Conservation (phyloP, 1,139 yeast genomes). For the Kurtzmaniella quercitrusa region DNA sequence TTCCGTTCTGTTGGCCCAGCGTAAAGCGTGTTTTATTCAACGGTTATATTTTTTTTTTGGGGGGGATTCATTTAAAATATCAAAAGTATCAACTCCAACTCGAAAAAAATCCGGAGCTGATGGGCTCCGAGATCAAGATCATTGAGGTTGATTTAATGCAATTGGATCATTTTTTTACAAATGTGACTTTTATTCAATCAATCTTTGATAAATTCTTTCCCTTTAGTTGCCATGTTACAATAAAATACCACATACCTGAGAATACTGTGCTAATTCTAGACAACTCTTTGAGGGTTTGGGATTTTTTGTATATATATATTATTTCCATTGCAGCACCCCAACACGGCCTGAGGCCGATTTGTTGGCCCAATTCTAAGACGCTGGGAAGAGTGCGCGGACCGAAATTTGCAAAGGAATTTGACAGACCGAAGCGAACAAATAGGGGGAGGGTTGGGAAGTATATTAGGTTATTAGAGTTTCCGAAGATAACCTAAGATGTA, state of each 20-base stretch:
- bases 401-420: background rate
- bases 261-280: slow-evolving; percentile 3
- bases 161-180: background rate
- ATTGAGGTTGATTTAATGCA: background rate
- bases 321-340: slow-evolving; percentile 2
- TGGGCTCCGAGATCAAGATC: background rate
- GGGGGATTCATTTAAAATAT: background rate
- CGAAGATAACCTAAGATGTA: too few relatives aligned
- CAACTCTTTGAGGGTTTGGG: background rate
- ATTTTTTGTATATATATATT: background rate
- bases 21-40: background rate
- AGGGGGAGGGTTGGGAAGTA: background rate
- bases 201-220: too few relatives aligned
- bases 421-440: too few relatives aligned
- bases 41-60: background rate
- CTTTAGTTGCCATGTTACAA: background rate
- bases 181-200: too few relatives aligned
- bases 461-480: too few relatives aligned
- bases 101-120: background rate
- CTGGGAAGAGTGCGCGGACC: slow-evolving; percentile 1
- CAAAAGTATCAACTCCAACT: background rate
- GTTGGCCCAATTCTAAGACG: slow-evolving; percentile 3
- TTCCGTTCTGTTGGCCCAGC: slow-evolving; percentile 1
- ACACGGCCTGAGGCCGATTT: background rate
- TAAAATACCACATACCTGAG: background rate